Evolutionary conservation across 139 green algal genomes (phyloP).

Genomic region (Marvania coccoides): DNA sequence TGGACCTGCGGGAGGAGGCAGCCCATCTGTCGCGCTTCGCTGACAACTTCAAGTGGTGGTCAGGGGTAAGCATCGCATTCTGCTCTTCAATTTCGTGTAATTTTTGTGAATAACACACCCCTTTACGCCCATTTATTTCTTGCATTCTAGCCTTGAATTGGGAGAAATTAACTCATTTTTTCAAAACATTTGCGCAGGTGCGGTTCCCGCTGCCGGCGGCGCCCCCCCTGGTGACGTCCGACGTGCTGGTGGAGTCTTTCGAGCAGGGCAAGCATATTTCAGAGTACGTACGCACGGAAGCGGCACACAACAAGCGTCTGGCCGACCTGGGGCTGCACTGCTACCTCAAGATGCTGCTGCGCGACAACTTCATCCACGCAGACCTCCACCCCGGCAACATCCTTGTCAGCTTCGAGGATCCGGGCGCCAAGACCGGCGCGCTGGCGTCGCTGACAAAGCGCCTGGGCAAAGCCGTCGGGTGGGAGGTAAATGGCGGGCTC

Average conservation of each 20-base stretch:
- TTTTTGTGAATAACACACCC: too few species aligned
- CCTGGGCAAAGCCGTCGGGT: background rate
- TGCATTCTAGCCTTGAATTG: too few species aligned
- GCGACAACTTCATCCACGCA: constrained; percentile 89
- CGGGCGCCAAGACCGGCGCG: background rate
- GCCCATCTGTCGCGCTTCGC: constrained; percentile 66
- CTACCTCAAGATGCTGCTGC: constrained; percentile 90
- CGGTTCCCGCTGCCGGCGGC: constrained; percentile 20
- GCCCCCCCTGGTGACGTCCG: constrained; percentile 21
- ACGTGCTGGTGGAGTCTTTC: constrained; percentile 90
- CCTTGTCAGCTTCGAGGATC: constrained; percentile 40
- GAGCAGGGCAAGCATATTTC: constrained; percentile 67
- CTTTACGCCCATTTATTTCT: too few species aligned
- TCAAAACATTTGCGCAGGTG: too few species aligned
- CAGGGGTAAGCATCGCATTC: constrained; percentile 23
- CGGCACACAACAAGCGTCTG: constrained; percentile 52
- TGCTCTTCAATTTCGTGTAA: too few species aligned
- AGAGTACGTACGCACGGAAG: constrained; percentile 43
- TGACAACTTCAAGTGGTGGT: constrained; percentile 59
- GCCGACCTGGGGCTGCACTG: constrained; percentile 68
- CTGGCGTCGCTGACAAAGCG: background rate
- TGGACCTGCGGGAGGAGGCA: constrained; percentile 79
- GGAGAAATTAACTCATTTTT: too few species aligned
- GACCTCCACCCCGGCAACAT: constrained; percentile 95
- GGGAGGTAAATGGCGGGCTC: background rate